Conservation (phyloP, 2,329 filamentous ascomycete species). For the Clonostachys sp. region DNA sequence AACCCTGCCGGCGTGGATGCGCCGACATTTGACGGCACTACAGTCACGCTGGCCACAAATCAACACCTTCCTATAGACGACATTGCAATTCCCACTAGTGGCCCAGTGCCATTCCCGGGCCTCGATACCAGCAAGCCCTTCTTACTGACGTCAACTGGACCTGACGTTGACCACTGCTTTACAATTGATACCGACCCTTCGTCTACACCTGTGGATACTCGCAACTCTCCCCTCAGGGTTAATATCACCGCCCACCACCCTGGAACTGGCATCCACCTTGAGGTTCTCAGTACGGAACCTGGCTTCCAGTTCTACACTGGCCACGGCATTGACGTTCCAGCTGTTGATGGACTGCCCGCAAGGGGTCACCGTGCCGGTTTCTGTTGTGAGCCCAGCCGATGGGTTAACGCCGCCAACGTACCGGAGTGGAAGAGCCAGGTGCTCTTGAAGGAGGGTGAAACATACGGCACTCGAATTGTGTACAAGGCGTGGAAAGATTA, state of each 20-base stretch:
- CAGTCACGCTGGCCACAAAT: conserved; percentile 62
- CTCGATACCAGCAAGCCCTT: conserved; percentile 65
- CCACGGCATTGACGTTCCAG: conserved; percentile 75
- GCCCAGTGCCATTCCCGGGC: conserved; percentile 59
- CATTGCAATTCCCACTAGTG: conserved; percentile 68
- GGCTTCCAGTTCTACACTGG: conserved; percentile 98
- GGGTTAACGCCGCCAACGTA: conserved; percentile 82
- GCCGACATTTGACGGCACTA: conserved; percentile 46
- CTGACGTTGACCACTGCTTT: conserved; percentile 89
- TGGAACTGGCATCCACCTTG: conserved; percentile 70
- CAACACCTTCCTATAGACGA: conserved; percentile 71
- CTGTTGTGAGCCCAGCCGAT: conserved; percentile 88
- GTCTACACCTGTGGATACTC: conserved; percentile 62
- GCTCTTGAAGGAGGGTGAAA: conserved; percentile 77
- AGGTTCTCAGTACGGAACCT: conserved; percentile 87
- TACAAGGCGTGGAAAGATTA: conserved; percentile 81
- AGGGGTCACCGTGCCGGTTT: conserved; percentile 70
- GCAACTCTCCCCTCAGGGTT: conserved; percentile 54
- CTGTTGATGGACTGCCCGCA: conserved; percentile 55
- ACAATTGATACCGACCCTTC: conserved; percentile 62
- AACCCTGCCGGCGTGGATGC: conserved; percentile 48
- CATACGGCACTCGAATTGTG: conserved; percentile 75
- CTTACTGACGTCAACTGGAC: conserved; percentile 63
- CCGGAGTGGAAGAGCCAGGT: conserved; percentile 76
- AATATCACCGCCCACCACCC: conserved; percentile 73